Evolutionary conservation across 108 stramenopile species (phyloP).

Genomic region (Aurantiochytrium sp.): DNA sequence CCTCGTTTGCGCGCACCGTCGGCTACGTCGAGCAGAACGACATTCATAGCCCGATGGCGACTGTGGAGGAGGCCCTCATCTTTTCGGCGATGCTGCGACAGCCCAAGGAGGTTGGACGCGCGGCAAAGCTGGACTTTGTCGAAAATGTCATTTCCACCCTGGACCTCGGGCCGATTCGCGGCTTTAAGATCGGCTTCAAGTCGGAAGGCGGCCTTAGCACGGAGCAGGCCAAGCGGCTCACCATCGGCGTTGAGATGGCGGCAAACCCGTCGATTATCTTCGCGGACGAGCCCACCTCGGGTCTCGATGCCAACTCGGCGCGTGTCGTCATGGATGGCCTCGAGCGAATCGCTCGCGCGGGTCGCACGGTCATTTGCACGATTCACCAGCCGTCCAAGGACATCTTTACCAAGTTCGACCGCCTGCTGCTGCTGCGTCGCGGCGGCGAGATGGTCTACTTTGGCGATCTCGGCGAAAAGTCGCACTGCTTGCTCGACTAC

Average conservation of each 20-base stretch:
- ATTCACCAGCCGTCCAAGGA: conserved; percentile 45
- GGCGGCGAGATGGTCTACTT: conserved; percentile 41
- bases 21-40: conserved; percentile 70
- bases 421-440: conserved; percentile 39
- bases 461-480: conserved; percentile 59
- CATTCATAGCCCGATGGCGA: conserved; percentile 55
- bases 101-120: not conserved
- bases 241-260: conserved; percentile 74
- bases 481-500: conserved; percentile 58
- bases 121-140: not conserved
- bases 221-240: conserved; percentile 76
- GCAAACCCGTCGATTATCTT: conserved; percentile 68
- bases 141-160: not conserved
- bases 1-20: conserved; percentile 25
- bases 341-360: not conserved
- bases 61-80: conserved; percentile 61
- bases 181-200: conserved; percentile 16
- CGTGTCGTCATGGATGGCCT: not conserved
- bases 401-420: conserved; percentile 38
- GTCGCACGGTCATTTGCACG: conserved; percentile 36
- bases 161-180: not conserved
- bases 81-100: conserved; percentile 41
- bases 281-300: conserved; percentile 65
- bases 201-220: conserved; percentile 64
- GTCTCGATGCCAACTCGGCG: not conserved